Conservation (phyloP, 352 stramenopile species). For the Phytopythium vexans region DNA sequence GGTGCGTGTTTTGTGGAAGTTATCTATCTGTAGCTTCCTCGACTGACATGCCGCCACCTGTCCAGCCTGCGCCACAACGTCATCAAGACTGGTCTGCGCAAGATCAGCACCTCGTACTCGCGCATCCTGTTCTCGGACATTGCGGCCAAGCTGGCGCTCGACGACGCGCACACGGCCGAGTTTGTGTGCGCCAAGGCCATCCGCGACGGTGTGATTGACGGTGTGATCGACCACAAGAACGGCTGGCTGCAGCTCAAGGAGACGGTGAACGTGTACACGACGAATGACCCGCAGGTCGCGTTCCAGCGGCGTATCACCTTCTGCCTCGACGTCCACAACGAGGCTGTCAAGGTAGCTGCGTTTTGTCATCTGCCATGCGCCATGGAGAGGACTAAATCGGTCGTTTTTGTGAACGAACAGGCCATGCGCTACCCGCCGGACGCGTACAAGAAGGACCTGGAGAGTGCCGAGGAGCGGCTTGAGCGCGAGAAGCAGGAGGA, state of each 20-base stretch:
- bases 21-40: neutral
- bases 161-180: slow-evolving; percentile 91
- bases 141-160: slow-evolving; percentile 91
- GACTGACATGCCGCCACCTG: slow-evolving; percentile 4
- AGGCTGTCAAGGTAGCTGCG: slow-evolving; percentile 89
- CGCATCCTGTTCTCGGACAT: slow-evolving; percentile 91
- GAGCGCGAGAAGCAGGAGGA: slow-evolving; percentile 92
- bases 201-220: slow-evolving; percentile 97
- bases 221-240: slow-evolving; percentile 96
- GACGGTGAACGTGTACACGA: slow-evolving; percentile 88
- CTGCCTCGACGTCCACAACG: slow-evolving; percentile 98
- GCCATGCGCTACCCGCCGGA: slow-evolving; percentile 97
- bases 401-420: slow-evolving; percentile 12
- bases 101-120: slow-evolving; percentile 96
- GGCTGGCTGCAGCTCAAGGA: slow-evolving; percentile 91
- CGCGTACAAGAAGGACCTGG: slow-evolving; percentile 97
- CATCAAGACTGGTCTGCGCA: slow-evolving; percentile 97
- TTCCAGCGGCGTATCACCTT: slow-evolving; percentile 98
- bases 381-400: neutral
- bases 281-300: slow-evolving; percentile 92
- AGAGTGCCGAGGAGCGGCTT: slow-evolving; percentile 88
- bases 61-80: slow-evolving; percentile 95
- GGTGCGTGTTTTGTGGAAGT: slow-evolving; percentile 35
- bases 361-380: neutral
- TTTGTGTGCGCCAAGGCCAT: slow-evolving; percentile 99